phyloP scores from a whole-genome alignment of 305 asterid species.

The Solanum chacoense region DNA sequence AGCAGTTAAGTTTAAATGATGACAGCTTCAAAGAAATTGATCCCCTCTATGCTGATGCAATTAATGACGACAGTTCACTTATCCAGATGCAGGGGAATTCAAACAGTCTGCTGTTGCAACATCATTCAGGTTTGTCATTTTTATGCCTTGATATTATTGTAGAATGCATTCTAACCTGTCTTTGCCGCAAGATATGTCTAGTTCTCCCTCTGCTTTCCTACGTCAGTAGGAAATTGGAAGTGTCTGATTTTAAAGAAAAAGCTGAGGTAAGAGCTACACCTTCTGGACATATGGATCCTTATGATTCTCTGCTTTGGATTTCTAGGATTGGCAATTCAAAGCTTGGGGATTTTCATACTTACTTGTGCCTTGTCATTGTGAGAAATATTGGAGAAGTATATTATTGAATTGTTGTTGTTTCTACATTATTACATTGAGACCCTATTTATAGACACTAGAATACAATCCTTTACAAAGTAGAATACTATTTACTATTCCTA shows the following conservation, averaged over 20 bases:
- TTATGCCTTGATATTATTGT: not conserved
- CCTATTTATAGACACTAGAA: no score
- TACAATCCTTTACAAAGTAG: no score
- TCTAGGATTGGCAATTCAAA: not conserved
- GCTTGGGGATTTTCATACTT: not conserved
- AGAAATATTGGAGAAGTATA: no score
- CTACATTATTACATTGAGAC: no score
- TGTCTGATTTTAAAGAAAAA: not conserved
- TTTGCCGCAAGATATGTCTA: not conserved
- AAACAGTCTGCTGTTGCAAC: conserved; percentile 23
- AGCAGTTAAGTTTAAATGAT: conserved; percentile 74
- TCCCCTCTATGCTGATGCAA: conserved; percentile 29
- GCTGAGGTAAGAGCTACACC: not conserved
- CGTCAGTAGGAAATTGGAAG: not conserved
- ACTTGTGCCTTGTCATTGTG: not conserved
- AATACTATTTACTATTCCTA: no score
- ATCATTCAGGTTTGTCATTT: conserved; percentile 22
- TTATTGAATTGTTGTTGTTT: no score
- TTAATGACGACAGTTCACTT: conserved; percentile 37
- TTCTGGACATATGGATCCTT: not conserved
- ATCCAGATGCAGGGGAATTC: conserved; percentile 35
- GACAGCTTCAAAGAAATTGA: conserved; percentile 34
- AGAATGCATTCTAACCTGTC: not conserved
- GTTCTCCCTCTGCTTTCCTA: not conserved
- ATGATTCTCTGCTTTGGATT: not conserved